Evolutionary conservation across 345 rosid genomes (phyloP), one percentile per base, ranked within the genome.

Genomic region (Atalantia buxifolia): DNA sequence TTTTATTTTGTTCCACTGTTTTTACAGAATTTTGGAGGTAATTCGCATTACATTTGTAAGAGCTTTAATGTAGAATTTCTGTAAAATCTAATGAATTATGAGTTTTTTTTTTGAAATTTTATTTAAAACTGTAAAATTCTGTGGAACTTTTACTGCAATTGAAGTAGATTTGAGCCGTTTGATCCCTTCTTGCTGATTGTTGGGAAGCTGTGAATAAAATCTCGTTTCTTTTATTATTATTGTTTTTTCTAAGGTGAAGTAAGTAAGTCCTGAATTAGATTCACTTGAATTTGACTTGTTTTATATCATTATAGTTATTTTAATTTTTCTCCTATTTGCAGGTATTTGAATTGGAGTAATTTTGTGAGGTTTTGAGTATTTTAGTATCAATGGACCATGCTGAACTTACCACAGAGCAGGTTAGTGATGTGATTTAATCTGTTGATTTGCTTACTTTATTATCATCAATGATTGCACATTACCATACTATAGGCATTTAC

Each of bases 341-440:
- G 84, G 86, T 72, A 25, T 74, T 78, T 42, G 69, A 77, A 77
- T 80, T 83, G 80, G 72, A 36, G 56, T 75, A 74, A 79, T 80
- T 72, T 77, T 60, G 79, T 65, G 66, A 42, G 68, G 68, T 77
- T 76, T 77, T 82, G 18, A 78, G 78, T 79, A 84, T 77, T 83
- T 50, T 69, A 81, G 78, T 66, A 71, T 35, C 88, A 74, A 94
- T 94, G 98, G 91, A 87, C 78, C 94, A 87, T 45, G 98, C 96
- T 4, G 98, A 90, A 71, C 89, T 92, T 72, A 80, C 87, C 65
- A 80, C 91, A 6, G 93, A 90, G 56, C 96, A 92, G 96, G 98
- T 94, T 86, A 42, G 88, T 80, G 73, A 76, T 81, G 61, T 67
- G 62, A 78, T 74, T 69, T 70, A 57, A 72, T 74, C 72, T 55